Percentiles rank a stretch among this genome's conserved stretches.
Conservation (phyloP, 176 grass and related monocot genomes). For the Cenchrus purpureus region DNA sequence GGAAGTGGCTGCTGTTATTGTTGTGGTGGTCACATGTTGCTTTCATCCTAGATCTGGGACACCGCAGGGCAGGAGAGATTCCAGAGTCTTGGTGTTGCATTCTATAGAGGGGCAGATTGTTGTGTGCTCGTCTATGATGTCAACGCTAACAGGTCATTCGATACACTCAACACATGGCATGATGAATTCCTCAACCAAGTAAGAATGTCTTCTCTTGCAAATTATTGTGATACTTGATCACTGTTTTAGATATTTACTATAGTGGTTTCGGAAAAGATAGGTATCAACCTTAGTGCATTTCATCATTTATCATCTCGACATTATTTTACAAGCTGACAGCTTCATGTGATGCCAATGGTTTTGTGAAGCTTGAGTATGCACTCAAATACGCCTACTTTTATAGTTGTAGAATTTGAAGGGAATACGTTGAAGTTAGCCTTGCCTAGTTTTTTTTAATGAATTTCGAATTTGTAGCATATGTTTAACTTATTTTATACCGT, state of each 20-base stretch:
- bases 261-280: background rate
- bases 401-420: background rate
- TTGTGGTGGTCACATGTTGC: background rate
- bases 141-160: slow-evolving; percentile 85
- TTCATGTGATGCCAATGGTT: slow-evolving; percentile 13
- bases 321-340: slow-evolving; percentile 24
- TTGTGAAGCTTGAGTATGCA: background rate
- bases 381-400: background rate
- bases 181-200: slow-evolving; percentile 99
- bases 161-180: slow-evolving; percentile 95
- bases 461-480: background rate
- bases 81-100: slow-evolving; percentile 97
- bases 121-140: slow-evolving; percentile 99
- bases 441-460: background rate
- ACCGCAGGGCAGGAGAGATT: slow-evolving; percentile 98
- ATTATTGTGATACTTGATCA: slow-evolving; percentile 34
- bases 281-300: background rate
- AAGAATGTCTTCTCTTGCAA: slow-evolving; percentile 32
- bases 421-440: background rate
- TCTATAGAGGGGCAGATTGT: slow-evolving; percentile 97
- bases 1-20: background rate
- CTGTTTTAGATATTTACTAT: slow-evolving; percentile 17
- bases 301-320: slow-evolving; percentile 4
- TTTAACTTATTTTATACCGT: background rate
- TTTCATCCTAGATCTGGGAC: slow-evolving; percentile 86